Conservation (phyloP, 108 stramenopile genomes). For the Cyclotella cryptica region DNA sequence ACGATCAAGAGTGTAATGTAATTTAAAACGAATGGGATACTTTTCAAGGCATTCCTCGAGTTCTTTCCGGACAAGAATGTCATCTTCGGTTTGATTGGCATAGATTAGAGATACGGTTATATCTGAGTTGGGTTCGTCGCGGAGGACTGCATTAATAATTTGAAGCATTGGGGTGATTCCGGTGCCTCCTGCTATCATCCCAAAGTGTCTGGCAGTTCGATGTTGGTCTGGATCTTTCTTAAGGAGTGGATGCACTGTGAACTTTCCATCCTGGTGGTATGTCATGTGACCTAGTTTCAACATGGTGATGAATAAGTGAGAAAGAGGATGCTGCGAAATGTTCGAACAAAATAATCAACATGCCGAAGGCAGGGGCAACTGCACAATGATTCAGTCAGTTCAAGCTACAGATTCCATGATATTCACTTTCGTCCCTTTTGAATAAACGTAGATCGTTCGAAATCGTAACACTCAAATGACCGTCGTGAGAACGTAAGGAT, state of each 20-base stretch:
- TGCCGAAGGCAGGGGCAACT: not conserved
- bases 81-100: constrained; percentile 94
- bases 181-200: constrained; percentile 99
- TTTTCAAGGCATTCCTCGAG: constrained; percentile 76
- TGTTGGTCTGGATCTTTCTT: constrained; percentile 70
- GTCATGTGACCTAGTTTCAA: constrained; percentile 67
- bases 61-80: constrained; percentile 92
- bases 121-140: constrained; percentile 67
- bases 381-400: constrained; percentile 31
- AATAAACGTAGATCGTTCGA: constrained; percentile 11
- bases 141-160: constrained; percentile 82
- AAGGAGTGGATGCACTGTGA: constrained; percentile 69
- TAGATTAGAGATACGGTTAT: constrained; percentile 78
- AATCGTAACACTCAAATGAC: constrained; percentile 35
- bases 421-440: constrained; percentile 22
- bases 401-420: constrained; percentile 14
- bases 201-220: constrained; percentile 73
- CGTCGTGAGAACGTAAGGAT: constrained; percentile 51
- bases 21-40: constrained; percentile 78
- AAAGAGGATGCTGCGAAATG: not conserved
- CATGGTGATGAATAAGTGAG: not conserved
- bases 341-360: not conserved
- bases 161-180: constrained; percentile 99
- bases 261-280: constrained; percentile 73
- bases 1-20: constrained; percentile 94